Evolutionary conservation across 2,329 filamentous ascomycete species (phyloP).

Genomic region (Colletotrichum musae): DNA sequence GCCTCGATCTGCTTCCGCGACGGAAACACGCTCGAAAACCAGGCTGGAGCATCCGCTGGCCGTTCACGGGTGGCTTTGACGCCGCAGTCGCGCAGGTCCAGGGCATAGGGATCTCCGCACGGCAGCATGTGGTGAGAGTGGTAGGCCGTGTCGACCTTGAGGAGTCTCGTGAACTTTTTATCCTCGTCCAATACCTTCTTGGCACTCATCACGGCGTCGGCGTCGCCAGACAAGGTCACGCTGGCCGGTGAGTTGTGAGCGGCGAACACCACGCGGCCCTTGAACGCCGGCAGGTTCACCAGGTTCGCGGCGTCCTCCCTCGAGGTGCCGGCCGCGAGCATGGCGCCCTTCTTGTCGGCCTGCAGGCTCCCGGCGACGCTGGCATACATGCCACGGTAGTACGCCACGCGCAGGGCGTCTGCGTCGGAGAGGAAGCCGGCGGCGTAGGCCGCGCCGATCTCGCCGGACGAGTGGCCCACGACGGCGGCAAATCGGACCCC

Average conservation of each 20-base stretch:
- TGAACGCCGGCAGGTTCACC: conserved; percentile 29
- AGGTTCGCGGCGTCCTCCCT: conserved; percentile 35
- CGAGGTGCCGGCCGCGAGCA: conserved; percentile 45
- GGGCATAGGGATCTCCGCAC: background rate
- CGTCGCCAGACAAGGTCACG: conserved; percentile 49
- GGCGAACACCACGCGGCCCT: conserved; percentile 44
- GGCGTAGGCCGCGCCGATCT: conserved; percentile 66
- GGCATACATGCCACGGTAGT: conserved; percentile 40
- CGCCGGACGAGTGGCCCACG: conserved; percentile 65
- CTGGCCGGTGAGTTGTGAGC: conserved; percentile 44
- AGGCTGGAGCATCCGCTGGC: background rate
- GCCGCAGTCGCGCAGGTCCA: background rate
- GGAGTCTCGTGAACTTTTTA: conserved; percentile 41
- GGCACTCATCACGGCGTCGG: conserved; percentile 45
- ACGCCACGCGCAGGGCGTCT: conserved; percentile 46
- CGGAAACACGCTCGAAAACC: conserved; percentile 5
- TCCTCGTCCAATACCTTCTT: conserved; percentile 42
- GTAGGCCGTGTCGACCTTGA: conserved; percentile 49
- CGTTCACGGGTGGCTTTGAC: background rate
- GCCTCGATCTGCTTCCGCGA: background rate
- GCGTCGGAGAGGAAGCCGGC: conserved; percentile 54
- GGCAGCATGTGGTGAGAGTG: conserved; percentile 49
- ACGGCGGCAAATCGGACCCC: conserved; percentile 54
- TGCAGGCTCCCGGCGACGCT: background rate
- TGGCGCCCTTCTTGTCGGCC: conserved; percentile 41